These are phyloP conservation scores for Taiozyma onychis DNA, from an alignment of 1,139 yeast genomes.

Conservation along the genomic window DNA sequence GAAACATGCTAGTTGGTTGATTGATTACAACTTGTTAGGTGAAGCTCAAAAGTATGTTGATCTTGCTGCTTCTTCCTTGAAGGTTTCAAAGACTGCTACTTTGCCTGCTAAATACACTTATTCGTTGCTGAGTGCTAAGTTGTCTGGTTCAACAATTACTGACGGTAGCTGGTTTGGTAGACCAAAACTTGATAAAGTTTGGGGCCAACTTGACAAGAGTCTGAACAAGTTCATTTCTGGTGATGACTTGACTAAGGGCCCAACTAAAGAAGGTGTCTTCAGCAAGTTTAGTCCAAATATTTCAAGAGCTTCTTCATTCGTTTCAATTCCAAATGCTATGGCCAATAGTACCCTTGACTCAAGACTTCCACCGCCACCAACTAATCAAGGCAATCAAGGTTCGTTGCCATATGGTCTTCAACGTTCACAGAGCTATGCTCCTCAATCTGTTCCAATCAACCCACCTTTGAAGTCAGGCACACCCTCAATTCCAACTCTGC, in stretches of 20 bases:
- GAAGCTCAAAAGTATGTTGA: slow-evolving; percentile 64
- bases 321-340: slow-evolving; percentile 15
- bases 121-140: slow-evolving; percentile 37
- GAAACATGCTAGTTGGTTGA: slow-evolving; percentile 55
- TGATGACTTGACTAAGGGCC: slow-evolving; percentile 48
- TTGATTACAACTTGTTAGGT: slow-evolving; percentile 51
- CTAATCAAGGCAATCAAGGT: background rate
- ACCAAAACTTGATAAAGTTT: slow-evolving; percentile 77
- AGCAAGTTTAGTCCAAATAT: slow-evolving; percentile 67
- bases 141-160: slow-evolving; percentile 37
- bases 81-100: slow-evolving; percentile 37
- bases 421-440: slow-evolving; percentile 5
- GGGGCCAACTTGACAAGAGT: slow-evolving; percentile 82
- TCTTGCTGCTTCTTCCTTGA: slow-evolving; percentile 38
- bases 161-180: slow-evolving; percentile 50
- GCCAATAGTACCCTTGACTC: slow-evolving; percentile 3
- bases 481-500: slow-evolving; percentile 1
- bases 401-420: background rate
- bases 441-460: background rate
- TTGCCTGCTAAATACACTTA: slow-evolving; percentile 30
- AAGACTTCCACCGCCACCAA: slow-evolving; percentile 3
- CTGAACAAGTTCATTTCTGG: slow-evolving; percentile 87
- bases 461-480: slow-evolving; percentile 3
- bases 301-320: slow-evolving; percentile 48
- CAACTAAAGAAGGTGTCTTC: slow-evolving; percentile 46